Base-by-base conservation (phyloP, 2,329 filamentous ascomycete genomes). In the Colletotrichum paranaense region DNA sequence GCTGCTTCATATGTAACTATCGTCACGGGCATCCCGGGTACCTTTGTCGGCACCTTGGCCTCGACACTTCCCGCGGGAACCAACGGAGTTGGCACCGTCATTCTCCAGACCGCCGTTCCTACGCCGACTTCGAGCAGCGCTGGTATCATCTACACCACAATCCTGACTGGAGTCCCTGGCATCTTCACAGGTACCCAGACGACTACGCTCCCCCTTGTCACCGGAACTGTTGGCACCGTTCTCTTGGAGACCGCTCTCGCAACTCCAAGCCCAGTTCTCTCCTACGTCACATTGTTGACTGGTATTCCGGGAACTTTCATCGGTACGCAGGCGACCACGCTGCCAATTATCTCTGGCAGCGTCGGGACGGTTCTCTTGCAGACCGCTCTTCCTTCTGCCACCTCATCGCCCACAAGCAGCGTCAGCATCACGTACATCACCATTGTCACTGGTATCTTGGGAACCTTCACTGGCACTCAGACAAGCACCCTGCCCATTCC, bases 231-330 rank as follows among this genome's bases (percentile, higher is more conserved):
- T 4, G 63, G 57, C n/a, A 72, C 68, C 1, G 63, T 72, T 24
- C 30, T 72, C 22, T 9, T 72, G 3, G 32, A 72, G 26, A 72
- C 63, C 26, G 68, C 68, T 2, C 19, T 72, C 32, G 28, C 62
- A 9, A 49, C 67, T 28, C 55, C 28, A 7, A 55, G n/a, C 16
- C 26, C 56, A 1, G 62, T 9, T 11, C 7, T 55, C 11, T 53
- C 35, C 16, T 67, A 67, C 56, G 28, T 30, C 7, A 67, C 65
- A 0, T 3, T 62, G 5, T n/a, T 67, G 12, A 67, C 65, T 22
- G 65, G 65, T 11, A 22, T 67, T 5, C 65, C 65, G 4, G 65
- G 65, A 22, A 42, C 55, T 1, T 67, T 67, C 16, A 26, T 35
- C 16, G 65, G 65, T 22, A 58, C 65, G 5, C 56, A 53, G 26